Evolutionary conservation across 225 moss, liverwort and hornwort species (phyloP).

Genomic region (Physcomitrellopsis africana): DNA sequence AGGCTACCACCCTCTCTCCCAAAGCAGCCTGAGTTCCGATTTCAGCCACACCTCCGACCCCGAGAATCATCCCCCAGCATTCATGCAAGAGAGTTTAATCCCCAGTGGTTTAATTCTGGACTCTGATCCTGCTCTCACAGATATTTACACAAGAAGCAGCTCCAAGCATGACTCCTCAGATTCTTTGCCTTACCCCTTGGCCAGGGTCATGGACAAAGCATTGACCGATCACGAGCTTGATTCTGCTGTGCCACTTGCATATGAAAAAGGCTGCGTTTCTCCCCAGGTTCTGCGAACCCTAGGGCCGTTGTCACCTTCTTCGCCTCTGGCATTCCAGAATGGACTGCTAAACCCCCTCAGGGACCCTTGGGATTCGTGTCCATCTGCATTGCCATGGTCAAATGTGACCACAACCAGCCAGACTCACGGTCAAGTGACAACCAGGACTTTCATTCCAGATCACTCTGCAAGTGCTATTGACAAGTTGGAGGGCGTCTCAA

Average conservation of each 20-base stretch:
- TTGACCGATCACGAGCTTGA: too few species aligned
- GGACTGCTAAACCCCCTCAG: neutral
- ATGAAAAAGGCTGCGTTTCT: too few species aligned
- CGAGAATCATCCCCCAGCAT: slow-evolving; percentile 14
- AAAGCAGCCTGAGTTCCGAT: neutral
- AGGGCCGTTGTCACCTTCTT: too few species aligned
- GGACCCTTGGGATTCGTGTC: slow-evolving; percentile 19
- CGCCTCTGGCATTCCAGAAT: too few species aligned
- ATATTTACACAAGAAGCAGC: too few species aligned
- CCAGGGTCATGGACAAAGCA: too few species aligned
- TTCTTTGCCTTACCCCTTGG: too few species aligned
- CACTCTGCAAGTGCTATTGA: slow-evolving; percentile 32
- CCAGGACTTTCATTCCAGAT: slow-evolving; percentile 26
- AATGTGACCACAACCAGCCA: slow-evolving; percentile 31
- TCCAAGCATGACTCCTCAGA: too few species aligned
- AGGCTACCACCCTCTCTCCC: too few species aligned
- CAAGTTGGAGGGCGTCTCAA: slow-evolving; percentile 20
- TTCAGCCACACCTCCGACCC: slow-evolving; percentile 17
- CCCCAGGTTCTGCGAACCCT: too few species aligned
- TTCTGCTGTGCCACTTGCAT: too few species aligned
- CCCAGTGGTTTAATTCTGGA: slow-evolving; percentile 8
- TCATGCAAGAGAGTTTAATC: slow-evolving; percentile 22
- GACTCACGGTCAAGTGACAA: too few species aligned
- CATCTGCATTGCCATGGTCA: slow-evolving; percentile 35
- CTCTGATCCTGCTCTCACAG: neutral